Conservation (phyloP, 1,284 basidiomycete genomes). For the Wallemia mellicola region DNA sequence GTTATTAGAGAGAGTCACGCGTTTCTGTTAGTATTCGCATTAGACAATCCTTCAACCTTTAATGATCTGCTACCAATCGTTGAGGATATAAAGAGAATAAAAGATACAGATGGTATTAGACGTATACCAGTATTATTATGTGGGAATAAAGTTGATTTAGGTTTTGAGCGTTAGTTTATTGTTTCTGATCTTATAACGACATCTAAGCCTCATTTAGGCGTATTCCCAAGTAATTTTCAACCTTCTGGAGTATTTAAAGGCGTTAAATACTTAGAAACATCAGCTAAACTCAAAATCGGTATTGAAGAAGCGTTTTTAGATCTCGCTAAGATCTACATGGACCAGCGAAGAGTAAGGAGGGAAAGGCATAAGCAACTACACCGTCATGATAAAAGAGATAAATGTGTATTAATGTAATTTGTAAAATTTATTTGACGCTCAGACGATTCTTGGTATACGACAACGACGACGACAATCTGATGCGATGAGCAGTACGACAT, state of each 20-base stretch:
- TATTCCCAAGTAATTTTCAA: not conserved
- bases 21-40: not conserved
- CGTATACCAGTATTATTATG: not conserved
- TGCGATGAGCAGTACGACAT: not conserved
- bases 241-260: not conserved
- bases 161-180: not conserved
- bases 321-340: not conserved
- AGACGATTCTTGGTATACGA: not conserved
- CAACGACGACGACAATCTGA: not conserved
- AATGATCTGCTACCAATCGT: not conserved
- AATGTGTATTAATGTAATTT: not conserved
- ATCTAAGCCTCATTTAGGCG: not conserved
- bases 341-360: not conserved
- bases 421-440: not conserved
- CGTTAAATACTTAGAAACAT: not conserved
- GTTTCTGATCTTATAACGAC: not conserved
- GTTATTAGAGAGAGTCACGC: not conserved
- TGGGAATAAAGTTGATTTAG: not conserved
- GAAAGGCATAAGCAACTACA: not conserved
- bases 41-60: not conserved
- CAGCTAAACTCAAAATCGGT: not conserved
- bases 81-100: not conserved
- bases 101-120: not conserved
- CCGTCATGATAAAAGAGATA: not conserved
- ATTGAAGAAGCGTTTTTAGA: not conserved